These are phyloP conservation scores for Chlorella sp. DNA, from an alignment of 139 green algal species.

Conservation along the genomic window DNA sequence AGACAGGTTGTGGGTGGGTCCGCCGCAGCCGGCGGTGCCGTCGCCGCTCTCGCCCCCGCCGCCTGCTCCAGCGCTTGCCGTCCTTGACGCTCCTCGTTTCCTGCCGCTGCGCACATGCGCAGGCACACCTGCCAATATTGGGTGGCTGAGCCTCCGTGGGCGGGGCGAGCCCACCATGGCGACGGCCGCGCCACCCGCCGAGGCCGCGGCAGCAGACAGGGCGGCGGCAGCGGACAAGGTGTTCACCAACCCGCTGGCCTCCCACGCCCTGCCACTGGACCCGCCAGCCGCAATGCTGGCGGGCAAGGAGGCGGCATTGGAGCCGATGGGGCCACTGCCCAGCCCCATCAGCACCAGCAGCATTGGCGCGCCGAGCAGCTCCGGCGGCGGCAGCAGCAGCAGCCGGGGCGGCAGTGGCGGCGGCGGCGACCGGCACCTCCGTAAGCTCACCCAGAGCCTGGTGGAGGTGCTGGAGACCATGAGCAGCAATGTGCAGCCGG, in stretches of 20 bases:
- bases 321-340: background rate
- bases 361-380: slow-evolving; percentile 14
- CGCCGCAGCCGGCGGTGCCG: too few relatives aligned
- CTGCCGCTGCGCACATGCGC: too few relatives aligned
- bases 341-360: slow-evolving; percentile 22
- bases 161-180: too few relatives aligned
- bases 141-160: too few relatives aligned
- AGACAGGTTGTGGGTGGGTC: too few relatives aligned
- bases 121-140: too few relatives aligned
- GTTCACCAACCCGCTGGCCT: too few relatives aligned
- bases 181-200: too few relatives aligned
- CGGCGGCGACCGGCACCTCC: slow-evolving; percentile 12
- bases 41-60: too few relatives aligned
- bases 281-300: background rate
- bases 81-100: too few relatives aligned
- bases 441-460: slow-evolving; percentile 32
- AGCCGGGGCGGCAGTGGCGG: background rate
- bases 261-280: too few relatives aligned
- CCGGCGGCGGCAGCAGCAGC: background rate
- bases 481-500: background rate
- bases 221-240: background rate
- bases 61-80: too few relatives aligned
- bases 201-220: background rate
- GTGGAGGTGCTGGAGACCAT: slow-evolving; percentile 42
- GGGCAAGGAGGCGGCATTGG: background rate